Conservation (phyloP, 1,284 basidiomycete genomes). For the Sanghuangporus baumii region DNA sequence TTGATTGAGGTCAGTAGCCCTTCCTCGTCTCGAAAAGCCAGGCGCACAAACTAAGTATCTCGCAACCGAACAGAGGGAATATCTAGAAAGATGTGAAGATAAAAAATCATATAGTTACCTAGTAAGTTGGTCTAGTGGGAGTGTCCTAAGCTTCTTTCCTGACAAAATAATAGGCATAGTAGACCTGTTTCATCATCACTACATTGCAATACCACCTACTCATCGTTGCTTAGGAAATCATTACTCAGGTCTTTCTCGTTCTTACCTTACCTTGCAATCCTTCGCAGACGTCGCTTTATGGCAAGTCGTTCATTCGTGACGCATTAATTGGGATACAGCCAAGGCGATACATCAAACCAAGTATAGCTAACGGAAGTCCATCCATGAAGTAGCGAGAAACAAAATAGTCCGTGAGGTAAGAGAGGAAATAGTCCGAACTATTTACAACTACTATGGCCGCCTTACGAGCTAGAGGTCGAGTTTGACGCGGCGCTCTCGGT, state of each 20-base stretch:
- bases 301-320: neutral
- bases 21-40: neutral
- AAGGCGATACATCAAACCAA: neutral
- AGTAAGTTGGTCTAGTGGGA: neutral
- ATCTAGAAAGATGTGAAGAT: slow-evolving; percentile 18
- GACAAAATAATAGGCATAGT: slow-evolving; percentile 2
- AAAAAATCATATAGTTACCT: slow-evolving; percentile 19
- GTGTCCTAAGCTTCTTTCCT: neutral
- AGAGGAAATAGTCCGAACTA: slow-evolving; percentile 3
- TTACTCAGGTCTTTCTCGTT: neutral
- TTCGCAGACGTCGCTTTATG: neutral
- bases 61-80: slow-evolving; percentile 7
- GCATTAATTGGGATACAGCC: neutral
- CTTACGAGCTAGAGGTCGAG: slow-evolving; percentile 13
- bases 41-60: neutral
- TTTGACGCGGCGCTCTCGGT: slow-evolving; percentile 23
- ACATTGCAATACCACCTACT: neutral
- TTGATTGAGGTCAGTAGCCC: slow-evolving; percentile 78
- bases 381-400: neutral
- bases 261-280: neutral
- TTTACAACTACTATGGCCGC: neutral
- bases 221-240: neutral
- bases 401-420: neutral
- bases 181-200: neutral
- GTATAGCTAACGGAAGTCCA: neutral